Conservation (phyloP, 2,329 filamentous ascomycete genomes). For the Harringtonia aguacate region DNA sequence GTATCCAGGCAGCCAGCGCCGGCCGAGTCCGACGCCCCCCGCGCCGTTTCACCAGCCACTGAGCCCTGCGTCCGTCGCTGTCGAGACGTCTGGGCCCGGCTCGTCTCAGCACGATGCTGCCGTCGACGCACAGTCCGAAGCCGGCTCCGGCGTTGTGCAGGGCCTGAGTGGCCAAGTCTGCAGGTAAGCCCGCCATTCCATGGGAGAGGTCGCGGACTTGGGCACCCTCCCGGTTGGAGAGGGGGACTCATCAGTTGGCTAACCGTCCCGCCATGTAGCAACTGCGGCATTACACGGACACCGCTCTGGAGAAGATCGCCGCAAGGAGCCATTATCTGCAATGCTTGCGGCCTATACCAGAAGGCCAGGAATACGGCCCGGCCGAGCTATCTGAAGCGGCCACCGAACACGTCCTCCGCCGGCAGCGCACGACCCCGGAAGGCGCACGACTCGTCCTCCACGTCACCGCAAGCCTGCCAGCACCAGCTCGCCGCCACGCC, state of each 20-base stretch:
- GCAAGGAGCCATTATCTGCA: constrained; percentile 90
- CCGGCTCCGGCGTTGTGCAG: constrained; percentile 10
- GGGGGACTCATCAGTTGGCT: too few species aligned
- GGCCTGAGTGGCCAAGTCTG: constrained; percentile 54
- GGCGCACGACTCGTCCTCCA: constrained; percentile 24
- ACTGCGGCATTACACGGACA: constrained; percentile 88
- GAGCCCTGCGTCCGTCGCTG: constrained; percentile 11
- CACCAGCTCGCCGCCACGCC: constrained; percentile 30
- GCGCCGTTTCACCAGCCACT: constrained; percentile 5
- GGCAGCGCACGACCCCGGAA: constrained; percentile 24
- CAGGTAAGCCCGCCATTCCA: constrained; percentile 56
- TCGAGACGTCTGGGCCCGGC: constrained; percentile 1
- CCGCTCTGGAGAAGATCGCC: constrained; percentile 92
- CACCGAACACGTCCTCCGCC: constrained; percentile 40
- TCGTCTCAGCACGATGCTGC: constrained; percentile 9
- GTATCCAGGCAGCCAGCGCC: not conserved
- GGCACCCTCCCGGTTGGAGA: too few species aligned
- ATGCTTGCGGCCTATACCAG: constrained; percentile 89
- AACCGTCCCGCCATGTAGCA: constrained; percentile 46
- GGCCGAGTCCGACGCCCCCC: constrained; percentile 4
- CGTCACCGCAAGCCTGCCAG: constrained; percentile 25
- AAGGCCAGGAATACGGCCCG: constrained; percentile 88
- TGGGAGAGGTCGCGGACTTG: too few species aligned
- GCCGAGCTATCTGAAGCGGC: constrained; percentile 81
- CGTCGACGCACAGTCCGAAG: constrained; percentile 6